Base-by-base conservation (phyloP, 2,329 filamentous ascomycete genomes). In the Claviceps sp. region DNA sequence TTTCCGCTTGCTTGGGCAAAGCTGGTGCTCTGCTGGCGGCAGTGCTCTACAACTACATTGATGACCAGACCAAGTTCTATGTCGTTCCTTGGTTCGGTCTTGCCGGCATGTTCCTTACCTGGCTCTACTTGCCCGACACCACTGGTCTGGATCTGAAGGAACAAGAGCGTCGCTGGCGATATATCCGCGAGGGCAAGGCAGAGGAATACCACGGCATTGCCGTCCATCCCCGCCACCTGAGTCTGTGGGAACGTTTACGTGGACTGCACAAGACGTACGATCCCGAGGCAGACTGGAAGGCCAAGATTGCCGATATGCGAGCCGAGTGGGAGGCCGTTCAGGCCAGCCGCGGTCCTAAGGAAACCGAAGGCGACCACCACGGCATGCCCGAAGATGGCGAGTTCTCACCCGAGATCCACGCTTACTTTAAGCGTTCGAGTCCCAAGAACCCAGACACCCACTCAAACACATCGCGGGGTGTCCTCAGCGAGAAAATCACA, bases 71-170 rank as follows among this genome's bases (percentile, higher is more conserved):
- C 55, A 93, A 91, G 67, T 96, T 96, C 74, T 83, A 90, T 67
- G 82, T 96, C 44, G 88, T 96, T 1, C 89, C 91, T 20, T 96
- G 91, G 91, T 96, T 95, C 66, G 91, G 91, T 64, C 83, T 96
- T 16, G 83, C 75, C 16, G 91, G 91, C 59, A 87, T 93, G 72
- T 59, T 96, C 29, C 68, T 96, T 54, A 96, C 90, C 44, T 82
- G 73, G 58, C 58, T 94, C 61, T 97, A 88, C 77, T 82, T 97
- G 36, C 91, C 91, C n/a, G 91, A 97, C 66, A 97, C 91, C 61
- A 96, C 90, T 9, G 91, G 91, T 52, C 85, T 97, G 40, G 91
- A 97, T 65, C 82, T 97, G 56, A 95, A 95, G 76, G 91, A 97
- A 70, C 90, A 96, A 71, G 91, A 97, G 71, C 86, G 91, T 57